Evolutionary conservation across 2,329 filamentous ascomycete genomes (phyloP).

Genomic region (Seiridium unicorne): DNA sequence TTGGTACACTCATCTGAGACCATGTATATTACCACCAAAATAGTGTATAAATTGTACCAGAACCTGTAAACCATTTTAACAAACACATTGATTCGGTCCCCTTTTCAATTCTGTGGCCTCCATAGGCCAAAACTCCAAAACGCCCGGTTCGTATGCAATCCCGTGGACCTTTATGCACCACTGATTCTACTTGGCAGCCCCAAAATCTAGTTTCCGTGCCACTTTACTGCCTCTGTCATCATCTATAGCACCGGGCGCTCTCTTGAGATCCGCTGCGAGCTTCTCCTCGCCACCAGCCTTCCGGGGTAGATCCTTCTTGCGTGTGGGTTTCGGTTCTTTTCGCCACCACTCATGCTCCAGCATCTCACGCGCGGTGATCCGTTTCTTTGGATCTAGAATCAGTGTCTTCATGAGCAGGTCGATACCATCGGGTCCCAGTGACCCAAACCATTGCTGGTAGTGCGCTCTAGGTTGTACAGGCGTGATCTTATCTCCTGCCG

Average conservation of each 20-base stretch:
- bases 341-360: conserved; percentile 86
- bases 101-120: too few species aligned
- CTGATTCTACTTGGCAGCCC: conserved; percentile 37
- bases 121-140: conserved; percentile 10
- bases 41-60: conserved; percentile 10
- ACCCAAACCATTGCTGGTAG: conserved; percentile 75
- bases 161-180: neutral
- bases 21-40: conserved; percentile 4
- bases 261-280: conserved; percentile 79
- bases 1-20: neutral
- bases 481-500: conserved; percentile 62
- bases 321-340: conserved; percentile 77
- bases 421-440: conserved; percentile 77
- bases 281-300: conserved; percentile 73
- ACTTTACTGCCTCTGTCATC: conserved; percentile 71
- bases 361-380: conserved; percentile 74
- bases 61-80: neutral
- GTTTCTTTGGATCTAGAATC: conserved; percentile 79
- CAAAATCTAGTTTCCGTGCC: conserved; percentile 80
- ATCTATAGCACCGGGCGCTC: conserved; percentile 70
- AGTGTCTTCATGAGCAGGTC: conserved; percentile 87
- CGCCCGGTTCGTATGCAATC: conserved; percentile 15
- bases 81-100: too few species aligned
- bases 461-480: conserved; percentile 66
- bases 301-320: conserved; percentile 76